Evolutionary conservation across 2,329 filamentous ascomycete species (phyloP), one percentile per base, ranked within the genome.

Genomic region (Phaeomoniella chlamydospora): DNA sequence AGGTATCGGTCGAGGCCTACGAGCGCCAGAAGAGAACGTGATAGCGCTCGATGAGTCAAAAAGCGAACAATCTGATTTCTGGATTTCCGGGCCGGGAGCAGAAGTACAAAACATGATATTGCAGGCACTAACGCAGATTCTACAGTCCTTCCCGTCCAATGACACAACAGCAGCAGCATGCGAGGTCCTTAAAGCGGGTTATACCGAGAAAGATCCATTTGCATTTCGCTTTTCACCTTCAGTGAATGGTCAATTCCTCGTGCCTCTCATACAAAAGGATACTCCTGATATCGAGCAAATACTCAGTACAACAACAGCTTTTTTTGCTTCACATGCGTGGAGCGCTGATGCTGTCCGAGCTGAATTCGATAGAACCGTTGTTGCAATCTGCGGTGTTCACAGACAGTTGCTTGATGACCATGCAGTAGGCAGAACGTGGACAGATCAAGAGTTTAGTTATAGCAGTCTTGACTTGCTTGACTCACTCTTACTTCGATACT

Each of bases 291-390:
- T 57, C 6, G 58, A 61, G 44, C 50, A 55, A 18, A 56, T 62
- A 10, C 63, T 65, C 59, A 54, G 50, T 12, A 63, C 60, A 4
- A 61, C 61, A 4, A 60, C 61, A 2, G 56, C 62, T 14, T 64
- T 64, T 40, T 45, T 65, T 18, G 58, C 61, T 13, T 62, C 61
- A 6, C 55, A 61, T 32, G 49, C 53, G 12, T 45, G 49, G n/a
- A 53, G 55, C 30, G 47, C 55, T 4, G 47, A 52, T 30, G 44
- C 48, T 6, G 51, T 61, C 29, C 49, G 49, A 22, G 45, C 51
- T 10, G 52, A 58, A 35, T 30, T 35, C 5, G 10, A 14, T 3
- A 36, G 34, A 17, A 49, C 53, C 0, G 46, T 53, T 9, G 47
- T 52, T 4, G 41, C 61, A 26, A 57, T 63, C 17, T 37, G 54